These are phyloP conservation scores for Daldinia childiae DNA, from an alignment of 495 filamentous ascomycete genomes.

Conservation along the genomic window DNA sequence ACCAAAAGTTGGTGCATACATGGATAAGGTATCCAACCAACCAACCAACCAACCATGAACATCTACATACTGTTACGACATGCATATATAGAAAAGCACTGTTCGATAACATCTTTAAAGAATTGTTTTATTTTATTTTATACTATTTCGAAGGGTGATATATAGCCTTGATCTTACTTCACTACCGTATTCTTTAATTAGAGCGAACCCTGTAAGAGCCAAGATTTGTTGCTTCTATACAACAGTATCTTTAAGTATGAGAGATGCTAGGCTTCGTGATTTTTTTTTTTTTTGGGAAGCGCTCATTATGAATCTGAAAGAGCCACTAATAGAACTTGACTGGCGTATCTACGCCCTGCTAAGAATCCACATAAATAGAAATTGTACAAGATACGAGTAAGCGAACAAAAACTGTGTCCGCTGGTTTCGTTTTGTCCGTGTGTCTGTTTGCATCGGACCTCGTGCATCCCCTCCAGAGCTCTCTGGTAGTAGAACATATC, in stretches of 20 bases:
- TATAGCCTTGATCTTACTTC: neutral
- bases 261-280: neutral
- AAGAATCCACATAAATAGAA: slow-evolving; percentile 94
- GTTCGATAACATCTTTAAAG: neutral
- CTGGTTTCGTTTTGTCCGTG: slow-evolving; percentile 83
- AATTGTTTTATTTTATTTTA: slow-evolving; percentile 3
- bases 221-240: slow-evolving; percentile 1
- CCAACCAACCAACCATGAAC: neutral
- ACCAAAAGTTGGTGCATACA: neutral
- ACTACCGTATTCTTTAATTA: neutral
- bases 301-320: slow-evolving; percentile 2
- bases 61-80: neutral
- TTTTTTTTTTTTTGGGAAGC: too few species aligned
- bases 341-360: slow-evolving; percentile 53
- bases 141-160: neutral
- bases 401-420: slow-evolving; percentile 95
- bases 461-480: slow-evolving; percentile 68
- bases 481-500: slow-evolving; percentile 95
- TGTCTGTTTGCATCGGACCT: slow-evolving; percentile 74
- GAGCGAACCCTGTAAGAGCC: slow-evolving; percentile 2
- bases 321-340: neutral
- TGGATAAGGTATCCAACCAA: neutral
- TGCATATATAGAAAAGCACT: neutral
- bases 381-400: slow-evolving; percentile 93
- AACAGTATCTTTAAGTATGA: neutral